Base-by-base conservation (phyloP, 2,329 filamentous ascomycete genomes). In the Fusarium pseudocircinatum region DNA sequence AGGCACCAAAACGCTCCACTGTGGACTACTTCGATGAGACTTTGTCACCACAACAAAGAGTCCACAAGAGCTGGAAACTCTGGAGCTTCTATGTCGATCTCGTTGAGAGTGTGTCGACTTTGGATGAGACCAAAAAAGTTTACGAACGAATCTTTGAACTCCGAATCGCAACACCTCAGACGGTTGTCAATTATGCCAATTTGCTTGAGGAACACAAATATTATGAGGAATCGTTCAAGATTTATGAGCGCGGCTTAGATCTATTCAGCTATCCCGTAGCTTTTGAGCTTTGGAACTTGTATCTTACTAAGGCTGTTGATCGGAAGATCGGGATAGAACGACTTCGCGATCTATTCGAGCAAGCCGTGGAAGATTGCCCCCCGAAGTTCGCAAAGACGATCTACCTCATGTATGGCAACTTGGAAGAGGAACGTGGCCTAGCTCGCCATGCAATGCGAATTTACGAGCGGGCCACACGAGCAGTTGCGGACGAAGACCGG, bases 61-160 rank as follows among this genome's bases (percentile, higher is more conserved):
- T 99, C 7, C 96, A 99, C 85, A 99, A 99, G 87, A 97, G 94
- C 80, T 99, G 96, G 96, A 99, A 98, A 82, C 85, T 99, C 16
- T 99, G 96, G 96, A 97, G 95, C 83, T 99, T 99, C 85, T 99
- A 99, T 78, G 95, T 99, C 44, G 96, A 99, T 81, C 89, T 99
- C 4, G 95, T 99, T 6, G 96, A 99, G 82, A 97, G 95, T 81
- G 95, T 98, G 37, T 92, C 93, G 69, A 94, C 93, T 0, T 84
- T 99, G 22, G 95, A 97, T 28, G 96, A 98, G 83, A 98, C 96
- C 0, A 94, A 91, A 81, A 96, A 94, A 81, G 92, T 98, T 4
- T 99, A 99, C 82, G 96, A 99, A 81, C 90, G 96, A 63, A 98
- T 99, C 78, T 99, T 99, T 80, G 97, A 99, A 83, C 91, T 99